Base-by-base conservation (phyloP, 2,329 filamentous ascomycete genomes). In the Ascochyta fabae region DNA sequence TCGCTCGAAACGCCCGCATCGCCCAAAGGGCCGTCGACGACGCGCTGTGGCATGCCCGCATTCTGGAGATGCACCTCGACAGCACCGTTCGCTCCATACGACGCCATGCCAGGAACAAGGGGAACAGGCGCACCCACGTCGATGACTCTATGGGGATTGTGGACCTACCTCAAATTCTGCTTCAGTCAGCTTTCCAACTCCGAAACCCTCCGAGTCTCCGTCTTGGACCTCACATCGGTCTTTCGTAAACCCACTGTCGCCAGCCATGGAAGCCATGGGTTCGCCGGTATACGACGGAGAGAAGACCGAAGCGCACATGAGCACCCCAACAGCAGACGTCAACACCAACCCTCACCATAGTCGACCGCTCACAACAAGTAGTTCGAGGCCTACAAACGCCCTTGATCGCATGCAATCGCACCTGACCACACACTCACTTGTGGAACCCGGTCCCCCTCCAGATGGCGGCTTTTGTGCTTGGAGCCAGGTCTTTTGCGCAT, bases 31-130 rank as follows among this genome's bases (percentile, higher is more conserved):
- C 84, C 0, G 66, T 85, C 40, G 56, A 64, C 0, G 78, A 77
- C n/a, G 77, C 79, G 1, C 67, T 87, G 0, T 80, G 78, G 72
- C 78, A 86, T 62, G 82, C 82, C 0, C 71, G 75, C 2, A 76
- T 84, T 5, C 66, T 85, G 6, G 77, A 83, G 48, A 66, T 67
- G 4, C 82, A 85, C 60, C 72, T 85, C 12, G 68, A 76, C 45
- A 81, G 79, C 16, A 83, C 78, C 3, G 68, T 77, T 3, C 69
- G 76, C 4, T 77, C 80, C 0, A 80, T 84, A 24, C 69, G 72
- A 7, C 75, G 81, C 0, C 83, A 84, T 49, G 69, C 70, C 6
- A 75, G 74, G 10, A 84, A 83, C 63, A 81, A 78, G 61, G 79
- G 79, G 16, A 85, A 83, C 59, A 68, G 67, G 55, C 52, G 81